Percentiles rank a stretch among this genome's conserved stretches.
Evolutionary conservation across 768 basidiomycete species (phyloP).

Genomic region (Candolleomyces eurysporus): DNA sequence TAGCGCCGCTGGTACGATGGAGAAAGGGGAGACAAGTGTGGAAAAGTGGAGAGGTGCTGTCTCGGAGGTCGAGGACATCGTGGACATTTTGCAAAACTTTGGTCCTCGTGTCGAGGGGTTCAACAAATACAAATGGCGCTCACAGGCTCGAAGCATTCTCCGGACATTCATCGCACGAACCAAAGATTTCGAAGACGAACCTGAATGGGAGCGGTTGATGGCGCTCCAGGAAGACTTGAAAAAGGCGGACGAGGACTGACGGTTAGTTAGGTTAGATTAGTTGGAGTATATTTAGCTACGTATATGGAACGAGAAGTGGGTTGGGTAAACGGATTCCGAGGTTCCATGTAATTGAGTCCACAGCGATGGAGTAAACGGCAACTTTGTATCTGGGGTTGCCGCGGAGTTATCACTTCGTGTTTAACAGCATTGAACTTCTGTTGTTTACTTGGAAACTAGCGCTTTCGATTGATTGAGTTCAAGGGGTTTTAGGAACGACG

Average conservation of each 20-base stretch:
- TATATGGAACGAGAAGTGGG: not conserved
- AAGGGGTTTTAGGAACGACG: not conserved
- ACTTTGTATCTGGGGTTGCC: not conserved
- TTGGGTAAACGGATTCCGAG: not conserved
- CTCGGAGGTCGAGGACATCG: constrained; percentile 76
- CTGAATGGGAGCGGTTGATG: constrained; percentile 73
- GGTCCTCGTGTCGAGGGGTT: constrained; percentile 59
- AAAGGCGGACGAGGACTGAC: constrained; percentile 26
- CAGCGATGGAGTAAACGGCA: not conserved
- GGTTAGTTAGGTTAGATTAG: not conserved
- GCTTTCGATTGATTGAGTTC: not conserved
- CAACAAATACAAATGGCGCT: constrained; percentile 61
- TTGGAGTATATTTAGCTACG: not conserved
- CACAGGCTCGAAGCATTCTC: constrained; percentile 84
- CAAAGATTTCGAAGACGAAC: constrained; percentile 85
- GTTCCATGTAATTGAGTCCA: not conserved
- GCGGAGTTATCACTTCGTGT: not conserved
- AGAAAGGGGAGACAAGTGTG: constrained; percentile 66
- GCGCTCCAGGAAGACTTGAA: constrained; percentile 66
- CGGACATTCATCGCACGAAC: constrained; percentile 88
- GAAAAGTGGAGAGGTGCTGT: constrained; percentile 75
- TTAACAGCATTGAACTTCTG: too few species aligned
- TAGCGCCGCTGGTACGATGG: constrained; percentile 56
- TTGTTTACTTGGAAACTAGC: too few species aligned
- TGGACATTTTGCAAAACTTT: constrained; percentile 79